phyloP scores from a whole-genome alignment of 495 filamentous ascomycete genomes.

The Aspergillus saccharolyticus region DNA sequence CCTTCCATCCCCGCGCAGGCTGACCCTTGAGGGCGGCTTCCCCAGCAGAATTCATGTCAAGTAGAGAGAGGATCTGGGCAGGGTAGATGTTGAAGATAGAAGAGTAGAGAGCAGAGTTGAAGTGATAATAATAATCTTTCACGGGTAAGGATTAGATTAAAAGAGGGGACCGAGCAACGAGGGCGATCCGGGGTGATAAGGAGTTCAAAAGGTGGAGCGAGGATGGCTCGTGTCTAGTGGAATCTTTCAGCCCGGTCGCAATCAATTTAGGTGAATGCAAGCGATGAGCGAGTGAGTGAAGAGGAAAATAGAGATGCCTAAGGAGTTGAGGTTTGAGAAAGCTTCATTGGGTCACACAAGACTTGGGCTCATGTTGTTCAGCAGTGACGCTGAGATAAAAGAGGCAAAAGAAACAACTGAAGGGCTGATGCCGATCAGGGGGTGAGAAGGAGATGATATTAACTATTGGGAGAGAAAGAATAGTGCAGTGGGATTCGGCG shows the following conservation, averaged over 20 bases:
- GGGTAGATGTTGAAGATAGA: not conserved
- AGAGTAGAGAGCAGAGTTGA: not conserved
- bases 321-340: constrained; percentile 9
- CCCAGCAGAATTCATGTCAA: constrained; percentile 8
- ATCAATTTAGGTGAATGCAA: not conserved
- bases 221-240: not conserved
- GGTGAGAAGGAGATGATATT: not conserved
- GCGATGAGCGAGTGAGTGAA: not conserved
- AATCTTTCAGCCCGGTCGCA: not conserved
- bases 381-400: not conserved
- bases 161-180: not conserved
- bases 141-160: not conserved
- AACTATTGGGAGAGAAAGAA: not conserved
- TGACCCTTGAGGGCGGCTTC: constrained; percentile 14
- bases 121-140: not conserved
- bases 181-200: not conserved
- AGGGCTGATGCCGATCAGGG: not conserved
- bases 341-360: constrained; percentile 1
- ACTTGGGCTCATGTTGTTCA: not conserved
- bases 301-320: constrained; percentile 5
- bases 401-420: not conserved
- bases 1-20: constrained; percentile 24
- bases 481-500: too few species aligned
- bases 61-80: not conserved
- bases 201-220: not conserved